Evolutionary conservation across 1,284 basidiomycete genomes (phyloP).

Genomic region (Afroboletus lepidellus): DNA sequence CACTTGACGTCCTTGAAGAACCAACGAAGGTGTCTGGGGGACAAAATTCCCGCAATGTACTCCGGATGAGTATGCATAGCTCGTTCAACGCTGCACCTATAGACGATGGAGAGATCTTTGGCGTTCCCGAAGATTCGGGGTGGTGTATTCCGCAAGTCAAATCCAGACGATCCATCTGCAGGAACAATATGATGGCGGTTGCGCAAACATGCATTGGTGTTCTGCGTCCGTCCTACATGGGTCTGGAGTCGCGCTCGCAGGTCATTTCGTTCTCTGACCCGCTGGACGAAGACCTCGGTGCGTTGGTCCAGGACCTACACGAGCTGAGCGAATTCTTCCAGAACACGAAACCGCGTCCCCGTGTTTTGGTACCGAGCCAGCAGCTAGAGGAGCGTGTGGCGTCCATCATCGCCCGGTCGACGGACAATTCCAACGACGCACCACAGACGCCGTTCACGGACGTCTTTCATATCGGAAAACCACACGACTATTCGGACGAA

Average conservation of each 20-base stretch:
- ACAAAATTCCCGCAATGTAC: constrained; percentile 77
- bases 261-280: constrained; percentile 34
- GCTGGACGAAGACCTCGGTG: constrained; percentile 71
- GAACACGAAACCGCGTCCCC: constrained; percentile 38
- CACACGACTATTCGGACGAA: constrained; percentile 40
- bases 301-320: constrained; percentile 83
- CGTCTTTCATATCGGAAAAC: constrained; percentile 61
- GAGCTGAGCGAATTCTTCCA: constrained; percentile 87
- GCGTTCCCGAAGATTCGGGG: constrained; percentile 76
- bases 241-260: constrained; percentile 59
- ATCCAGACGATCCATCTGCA: constrained; percentile 60
- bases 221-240: constrained; percentile 69
- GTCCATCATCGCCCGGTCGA: constrained; percentile 76
- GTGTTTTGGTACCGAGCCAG: constrained; percentile 46
- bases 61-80: constrained; percentile 81
- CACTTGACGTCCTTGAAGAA: constrained; percentile 89
- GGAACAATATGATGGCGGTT: constrained; percentile 77
- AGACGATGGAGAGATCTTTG: constrained; percentile 73
- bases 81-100: constrained; percentile 43
- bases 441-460: constrained; percentile 79
- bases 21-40: constrained; percentile 78
- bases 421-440: constrained; percentile 48
- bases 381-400: constrained; percentile 74
- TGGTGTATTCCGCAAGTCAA: constrained; percentile 80
- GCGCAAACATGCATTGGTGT: constrained; percentile 80